Percentiles rank a stretch among this genome's conserved stretches.
Evolutionary conservation across 2,329 filamentous ascomycete genomes (phyloP).

Genomic region (Calonectria honghensis): DNA sequence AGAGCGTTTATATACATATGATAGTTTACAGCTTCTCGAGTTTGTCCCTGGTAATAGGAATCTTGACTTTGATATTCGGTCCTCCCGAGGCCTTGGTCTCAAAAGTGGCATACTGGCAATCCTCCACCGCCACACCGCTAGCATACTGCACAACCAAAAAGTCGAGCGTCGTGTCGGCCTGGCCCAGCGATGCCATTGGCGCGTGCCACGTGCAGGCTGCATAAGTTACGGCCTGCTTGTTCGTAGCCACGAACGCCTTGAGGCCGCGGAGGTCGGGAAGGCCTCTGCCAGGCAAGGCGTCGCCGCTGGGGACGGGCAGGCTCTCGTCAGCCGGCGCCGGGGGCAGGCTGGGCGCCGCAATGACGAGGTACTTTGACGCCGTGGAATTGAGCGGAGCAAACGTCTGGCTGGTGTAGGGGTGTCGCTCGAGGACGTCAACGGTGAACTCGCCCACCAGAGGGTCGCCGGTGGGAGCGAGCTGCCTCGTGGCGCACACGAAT

Average conservation of each 20-base stretch:
- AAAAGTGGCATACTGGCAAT: slow-evolving; percentile 86
- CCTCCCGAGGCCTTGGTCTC: slow-evolving; percentile 59
- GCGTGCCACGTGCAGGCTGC: slow-evolving; percentile 95
- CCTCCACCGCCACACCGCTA: slow-evolving; percentile 87
- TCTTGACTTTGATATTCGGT: slow-evolving; percentile 63
- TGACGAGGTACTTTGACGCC: slow-evolving; percentile 81
- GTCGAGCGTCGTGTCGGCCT: slow-evolving; percentile 76
- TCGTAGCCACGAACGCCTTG: slow-evolving; percentile 85
- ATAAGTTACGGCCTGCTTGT: slow-evolving; percentile 92
- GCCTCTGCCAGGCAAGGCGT: slow-evolving; percentile 74
- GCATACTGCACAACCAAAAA: slow-evolving; percentile 94
- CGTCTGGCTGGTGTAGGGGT: slow-evolving; percentile 95
- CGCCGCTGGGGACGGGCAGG: slow-evolving; percentile 55
- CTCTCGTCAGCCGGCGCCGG: slow-evolving; percentile 55
- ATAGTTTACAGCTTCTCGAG: slow-evolving; percentile 42
- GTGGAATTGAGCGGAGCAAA: slow-evolving; percentile 84
- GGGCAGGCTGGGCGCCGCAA: slow-evolving; percentile 88
- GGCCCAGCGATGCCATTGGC: slow-evolving; percentile 92
- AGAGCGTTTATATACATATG: not conserved
- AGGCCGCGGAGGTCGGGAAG: slow-evolving; percentile 83
- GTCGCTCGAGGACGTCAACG: slow-evolving; percentile 86
- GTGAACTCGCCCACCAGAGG: slow-evolving; percentile 67
- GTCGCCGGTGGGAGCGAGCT: slow-evolving; percentile 47
- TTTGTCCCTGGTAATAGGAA: slow-evolving; percentile 48
- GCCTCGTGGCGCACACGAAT: slow-evolving; percentile 82